These are phyloP conservation scores for Westerdykella ornata DNA, from an alignment of 2,329 filamentous ascomycete genomes.

Conservation along the genomic window DNA sequence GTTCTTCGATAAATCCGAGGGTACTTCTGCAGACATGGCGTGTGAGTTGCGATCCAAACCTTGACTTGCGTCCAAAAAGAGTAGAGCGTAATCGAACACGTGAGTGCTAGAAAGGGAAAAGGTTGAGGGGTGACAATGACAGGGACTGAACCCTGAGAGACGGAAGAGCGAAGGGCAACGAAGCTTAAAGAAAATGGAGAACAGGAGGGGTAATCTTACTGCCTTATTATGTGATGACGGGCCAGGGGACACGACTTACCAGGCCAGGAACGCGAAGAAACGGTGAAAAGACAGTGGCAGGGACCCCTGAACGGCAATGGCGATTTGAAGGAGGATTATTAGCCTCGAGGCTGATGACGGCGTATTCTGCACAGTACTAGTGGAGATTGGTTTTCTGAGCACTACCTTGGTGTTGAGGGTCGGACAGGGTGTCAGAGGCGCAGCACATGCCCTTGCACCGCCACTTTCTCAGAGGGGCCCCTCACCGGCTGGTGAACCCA, in stretches of 20 bases:
- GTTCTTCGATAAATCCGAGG: conserved; percentile 6
- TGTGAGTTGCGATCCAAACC: conserved; percentile 2
- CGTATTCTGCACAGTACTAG: too few relatives aligned
- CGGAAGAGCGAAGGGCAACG: neutral
- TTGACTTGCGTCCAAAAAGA: too few relatives aligned
- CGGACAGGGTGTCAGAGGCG: conserved; percentile 10
- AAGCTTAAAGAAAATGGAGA: conserved; percentile 5
- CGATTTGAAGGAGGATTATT: too few relatives aligned
- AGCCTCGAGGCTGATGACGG: too few relatives aligned
- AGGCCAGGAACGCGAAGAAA: conserved; percentile 13
- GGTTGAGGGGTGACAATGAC: conserved; percentile 1
- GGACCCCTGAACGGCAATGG: neutral
- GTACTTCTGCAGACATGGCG: conserved; percentile 11
- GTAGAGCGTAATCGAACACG: conserved; percentile 1
- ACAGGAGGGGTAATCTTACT: conserved; percentile 7
- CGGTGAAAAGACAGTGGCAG: conserved; percentile 15
- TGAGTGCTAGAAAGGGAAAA: conserved; percentile 6
- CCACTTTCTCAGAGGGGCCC: too few relatives aligned
- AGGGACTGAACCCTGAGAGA: neutral
- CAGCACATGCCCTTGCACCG: conserved; percentile 5
- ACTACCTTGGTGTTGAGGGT: conserved; percentile 4
- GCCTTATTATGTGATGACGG: conserved; percentile 3
- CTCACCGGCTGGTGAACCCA: too few relatives aligned
- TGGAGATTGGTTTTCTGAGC: neutral
- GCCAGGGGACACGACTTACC: conserved; percentile 11